These are phyloP conservation scores for Podila verticillata DNA, from an alignment of 192 early-diverging fungal genomes.

Conservation along the genomic window DNA sequence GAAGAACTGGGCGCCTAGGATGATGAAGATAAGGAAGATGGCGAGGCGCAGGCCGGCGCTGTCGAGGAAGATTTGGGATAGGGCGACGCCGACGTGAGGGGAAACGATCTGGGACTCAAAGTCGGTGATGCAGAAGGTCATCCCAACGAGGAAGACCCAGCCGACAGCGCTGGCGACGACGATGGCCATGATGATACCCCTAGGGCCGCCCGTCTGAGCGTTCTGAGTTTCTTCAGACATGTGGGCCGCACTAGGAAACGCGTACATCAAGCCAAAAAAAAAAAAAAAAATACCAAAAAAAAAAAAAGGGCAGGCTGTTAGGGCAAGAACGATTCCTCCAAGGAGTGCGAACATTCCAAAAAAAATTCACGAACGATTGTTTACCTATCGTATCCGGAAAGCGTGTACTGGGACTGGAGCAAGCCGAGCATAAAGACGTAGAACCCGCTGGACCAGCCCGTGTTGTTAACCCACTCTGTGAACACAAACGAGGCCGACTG, in stretches of 20 bases:
- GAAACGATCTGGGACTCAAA: constrained; percentile 52
- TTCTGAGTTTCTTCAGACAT: constrained; percentile 67
- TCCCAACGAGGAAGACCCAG: constrained; percentile 56
- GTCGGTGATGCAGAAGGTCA: constrained; percentile 55
- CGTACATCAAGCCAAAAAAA: not conserved
- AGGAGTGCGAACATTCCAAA: not conserved
- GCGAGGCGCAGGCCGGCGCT: constrained; percentile 56
- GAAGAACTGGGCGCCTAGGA: constrained; percentile 59
- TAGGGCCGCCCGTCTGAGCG: constrained; percentile 58
- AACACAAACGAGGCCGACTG: constrained; percentile 57
- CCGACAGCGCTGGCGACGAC: constrained; percentile 52
- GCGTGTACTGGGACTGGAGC: constrained; percentile 63
- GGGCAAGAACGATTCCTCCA: too few species aligned
- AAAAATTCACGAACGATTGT: constrained; percentile 46
- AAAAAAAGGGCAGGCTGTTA: too few species aligned
- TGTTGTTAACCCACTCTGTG: constrained; percentile 60
- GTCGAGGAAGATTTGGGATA: constrained; percentile 59
- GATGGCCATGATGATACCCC: constrained; percentile 57
- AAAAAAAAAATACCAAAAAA: not conserved
- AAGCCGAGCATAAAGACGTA: constrained; percentile 63
- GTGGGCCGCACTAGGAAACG: constrained; percentile 19
- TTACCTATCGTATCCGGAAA: constrained; percentile 60
- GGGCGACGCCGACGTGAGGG: constrained; percentile 48
- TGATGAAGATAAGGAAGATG: constrained; percentile 58
- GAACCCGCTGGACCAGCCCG: constrained; percentile 57